Percentiles rank a stretch among this genome's conserved stretches.
phyloP scores from a whole-genome alignment of 495 filamentous ascomycete genomes.

The Xanthoparmelia taractica region DNA sequence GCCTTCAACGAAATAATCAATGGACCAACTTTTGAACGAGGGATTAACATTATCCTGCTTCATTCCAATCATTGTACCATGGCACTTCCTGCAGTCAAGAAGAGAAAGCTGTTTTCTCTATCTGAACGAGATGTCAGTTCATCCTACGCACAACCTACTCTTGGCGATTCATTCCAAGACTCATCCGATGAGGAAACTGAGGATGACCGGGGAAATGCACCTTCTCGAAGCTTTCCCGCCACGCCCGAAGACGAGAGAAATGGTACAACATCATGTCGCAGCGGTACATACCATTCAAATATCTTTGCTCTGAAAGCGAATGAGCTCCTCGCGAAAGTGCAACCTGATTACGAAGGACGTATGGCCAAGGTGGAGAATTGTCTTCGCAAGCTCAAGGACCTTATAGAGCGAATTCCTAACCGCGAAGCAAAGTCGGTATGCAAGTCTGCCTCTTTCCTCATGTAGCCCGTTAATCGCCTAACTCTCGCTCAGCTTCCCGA shows the following conservation, averaged over 20 bases:
- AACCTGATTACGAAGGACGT: conserved; percentile 58
- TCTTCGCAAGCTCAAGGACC: conserved; percentile 61
- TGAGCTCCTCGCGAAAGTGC: conserved; percentile 65
- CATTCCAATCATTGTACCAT: too few relatives aligned
- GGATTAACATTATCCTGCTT: too few relatives aligned
- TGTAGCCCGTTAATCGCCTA: neutral
- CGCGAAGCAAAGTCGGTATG: conserved; percentile 48
- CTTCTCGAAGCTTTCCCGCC: neutral
- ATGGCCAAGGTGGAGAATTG: conserved; percentile 57
- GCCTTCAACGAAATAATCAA: too few relatives aligned
- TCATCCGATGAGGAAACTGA: neutral
- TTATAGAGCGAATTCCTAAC: conserved; percentile 64
- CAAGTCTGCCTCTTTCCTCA: conserved; percentile 1
- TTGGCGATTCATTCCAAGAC: neutral
- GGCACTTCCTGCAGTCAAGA: neutral
- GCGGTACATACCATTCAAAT: conserved; percentile 50
- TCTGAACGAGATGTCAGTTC: neutral
- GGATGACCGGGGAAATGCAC: neutral
- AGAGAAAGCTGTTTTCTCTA: conserved; percentile 1
- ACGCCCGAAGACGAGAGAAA: neutral
- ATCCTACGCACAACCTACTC: neutral
- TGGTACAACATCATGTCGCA: neutral
- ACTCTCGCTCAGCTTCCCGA: conserved; percentile 46
- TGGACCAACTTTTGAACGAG: too few relatives aligned
- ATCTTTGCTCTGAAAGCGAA: conserved; percentile 85